A percentile compares a stretch with the other conserved stretches of the same genome.
Evolutionary conservation across 2,329 filamentous ascomycete species (phyloP).

Genomic region (Cladophialophora exuberans): DNA sequence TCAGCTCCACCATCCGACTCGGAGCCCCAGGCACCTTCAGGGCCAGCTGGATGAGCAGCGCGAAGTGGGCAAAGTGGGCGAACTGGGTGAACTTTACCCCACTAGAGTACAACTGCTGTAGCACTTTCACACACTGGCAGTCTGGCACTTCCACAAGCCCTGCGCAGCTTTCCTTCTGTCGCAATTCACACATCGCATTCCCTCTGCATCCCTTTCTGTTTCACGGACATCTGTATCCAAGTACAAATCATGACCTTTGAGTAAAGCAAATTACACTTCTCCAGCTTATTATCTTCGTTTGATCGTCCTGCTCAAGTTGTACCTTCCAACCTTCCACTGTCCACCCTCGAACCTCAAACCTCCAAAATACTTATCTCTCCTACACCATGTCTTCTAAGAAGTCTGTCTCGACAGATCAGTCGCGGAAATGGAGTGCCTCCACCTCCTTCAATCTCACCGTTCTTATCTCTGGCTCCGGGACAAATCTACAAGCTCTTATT

Average conservation of each 20-base stretch:
- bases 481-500: constrained; percentile 78
- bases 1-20: not conserved
- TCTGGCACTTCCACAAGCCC: constrained; percentile 2
- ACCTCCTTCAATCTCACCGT: constrained; percentile 55
- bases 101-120: constrained; percentile 1
- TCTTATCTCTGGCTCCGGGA: constrained; percentile 73
- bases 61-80: too few relatives aligned
- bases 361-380: too few relatives aligned
- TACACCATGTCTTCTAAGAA: constrained; percentile 9
- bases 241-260: too few relatives aligned
- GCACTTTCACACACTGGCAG: constrained; percentile 13
- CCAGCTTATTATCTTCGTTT: too few relatives aligned
- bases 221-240: too few relatives aligned
- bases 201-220: not conserved
- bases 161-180: constrained; percentile 6
- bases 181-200: constrained; percentile 3
- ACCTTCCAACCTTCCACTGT: not conserved
- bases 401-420: constrained; percentile 23
- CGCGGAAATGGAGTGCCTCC: constrained; percentile 26
- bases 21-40: not conserved
- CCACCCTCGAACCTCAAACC: not conserved
- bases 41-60: not conserved
- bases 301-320: too few relatives aligned
- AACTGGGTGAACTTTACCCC: too few relatives aligned
- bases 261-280: too few relatives aligned